phyloP scores from a whole-genome alignment of 106 monocot species.

The Dendrobium officinale region DNA sequence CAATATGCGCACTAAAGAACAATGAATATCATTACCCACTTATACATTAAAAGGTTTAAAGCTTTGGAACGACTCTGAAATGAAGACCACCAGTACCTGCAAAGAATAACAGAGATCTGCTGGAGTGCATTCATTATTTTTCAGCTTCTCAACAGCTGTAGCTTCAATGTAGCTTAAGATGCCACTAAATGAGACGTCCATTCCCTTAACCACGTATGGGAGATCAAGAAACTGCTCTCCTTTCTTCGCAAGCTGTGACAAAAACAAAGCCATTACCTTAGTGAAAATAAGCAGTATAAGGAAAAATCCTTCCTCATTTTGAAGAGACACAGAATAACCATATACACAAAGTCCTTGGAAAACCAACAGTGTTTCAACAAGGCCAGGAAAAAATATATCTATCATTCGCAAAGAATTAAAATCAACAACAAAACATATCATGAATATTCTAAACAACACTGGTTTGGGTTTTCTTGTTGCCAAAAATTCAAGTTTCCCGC shows the following conservation, averaged over 20 bases:
- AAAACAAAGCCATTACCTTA: conserved; percentile 2
- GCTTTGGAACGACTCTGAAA: background rate
- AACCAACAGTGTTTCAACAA: background rate
- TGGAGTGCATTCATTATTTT: conserved; percentile 87
- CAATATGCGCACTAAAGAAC: background rate
- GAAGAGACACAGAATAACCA: background rate
- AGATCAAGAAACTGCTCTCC: conserved; percentile 87
- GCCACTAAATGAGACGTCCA: conserved; percentile 99
- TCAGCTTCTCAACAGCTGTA: conserved; percentile 77
- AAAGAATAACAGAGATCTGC: conserved; percentile 97
- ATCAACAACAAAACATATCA: too few species aligned
- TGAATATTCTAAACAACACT: too few species aligned
- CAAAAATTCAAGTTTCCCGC: too few species aligned
- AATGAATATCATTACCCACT: background rate
- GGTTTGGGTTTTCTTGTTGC: too few species aligned
- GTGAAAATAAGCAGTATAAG: background rate
- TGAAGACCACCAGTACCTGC: conserved; percentile 41
- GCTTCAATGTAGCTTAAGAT: conserved; percentile 96
- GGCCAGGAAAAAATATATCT: background rate
- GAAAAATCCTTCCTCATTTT: background rate
- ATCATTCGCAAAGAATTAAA: too few species aligned
- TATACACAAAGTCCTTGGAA: background rate
- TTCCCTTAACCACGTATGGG: conserved; percentile 94
- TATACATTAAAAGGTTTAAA: background rate
- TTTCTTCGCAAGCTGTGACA: conserved; percentile 77